Conservation (phyloP, 129 eudicot species). For the Saussurea involucrata region DNA sequence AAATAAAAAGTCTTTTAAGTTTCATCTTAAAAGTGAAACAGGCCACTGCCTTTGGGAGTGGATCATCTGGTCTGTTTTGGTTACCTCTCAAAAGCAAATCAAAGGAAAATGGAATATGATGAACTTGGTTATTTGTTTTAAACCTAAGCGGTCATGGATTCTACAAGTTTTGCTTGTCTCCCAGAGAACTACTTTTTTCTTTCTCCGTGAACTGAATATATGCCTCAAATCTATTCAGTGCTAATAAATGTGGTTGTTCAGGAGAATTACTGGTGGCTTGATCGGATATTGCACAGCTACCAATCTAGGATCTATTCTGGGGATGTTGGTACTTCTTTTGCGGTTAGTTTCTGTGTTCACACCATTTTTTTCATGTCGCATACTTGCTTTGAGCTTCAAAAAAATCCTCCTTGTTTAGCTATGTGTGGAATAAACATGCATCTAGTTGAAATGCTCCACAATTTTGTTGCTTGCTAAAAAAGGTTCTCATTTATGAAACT, state of each 20-base stretch:
- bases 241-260: constrained; percentile 33
- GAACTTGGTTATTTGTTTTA: constrained; percentile 3
- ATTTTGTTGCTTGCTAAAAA: not conserved
- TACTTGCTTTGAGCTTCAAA: not conserved
- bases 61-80: not conserved
- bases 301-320: constrained; percentile 90
- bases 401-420: not conserved
- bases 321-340: constrained; percentile 70
- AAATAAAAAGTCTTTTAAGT: not conserved
- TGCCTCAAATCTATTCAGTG: not conserved
- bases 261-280: constrained; percentile 93
- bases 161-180: constrained; percentile 1
- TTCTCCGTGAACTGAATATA: constrained; percentile 1
- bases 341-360: constrained; percentile 37
- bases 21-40: not conserved
- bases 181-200: not conserved
- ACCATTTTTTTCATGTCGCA: not conserved
- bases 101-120: not conserved
- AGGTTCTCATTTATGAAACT: not conserved
- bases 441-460: not conserved
- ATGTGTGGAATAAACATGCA: not conserved
- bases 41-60: not conserved
- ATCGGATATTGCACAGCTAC: constrained; percentile 75
- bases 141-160: constrained; percentile 10
- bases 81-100: not conserved